A percentile compares a stretch with the other conserved stretches of the same genome.
phyloP scores from a whole-genome alignment of 371 early-diverging fungal species.

The Actinomucor elegans region DNA sequence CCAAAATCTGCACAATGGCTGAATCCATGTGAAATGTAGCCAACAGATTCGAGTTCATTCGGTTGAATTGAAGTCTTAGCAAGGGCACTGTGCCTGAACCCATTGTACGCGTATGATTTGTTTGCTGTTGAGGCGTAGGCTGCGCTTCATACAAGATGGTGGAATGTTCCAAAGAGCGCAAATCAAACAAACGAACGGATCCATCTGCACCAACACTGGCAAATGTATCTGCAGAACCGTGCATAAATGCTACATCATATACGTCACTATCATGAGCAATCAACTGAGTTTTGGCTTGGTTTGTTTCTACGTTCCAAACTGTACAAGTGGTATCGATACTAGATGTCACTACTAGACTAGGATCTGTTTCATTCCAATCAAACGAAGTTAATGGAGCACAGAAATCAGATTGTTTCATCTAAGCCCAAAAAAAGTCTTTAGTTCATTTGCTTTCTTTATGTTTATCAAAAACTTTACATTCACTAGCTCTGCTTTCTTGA shows the following conservation, averaged over 20 bases:
- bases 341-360: slow-evolving; percentile 82
- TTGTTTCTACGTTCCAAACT: slow-evolving; percentile 93
- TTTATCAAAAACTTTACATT: slow-evolving; percentile 53
- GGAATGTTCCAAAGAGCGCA: slow-evolving; percentile 89
- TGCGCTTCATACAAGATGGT: slow-evolving; percentile 97
- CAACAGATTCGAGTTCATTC: slow-evolving; percentile 83
- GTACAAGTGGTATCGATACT: slow-evolving; percentile 98
- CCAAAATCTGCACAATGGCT: slow-evolving; percentile 76
- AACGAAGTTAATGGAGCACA: slow-evolving; percentile 93
- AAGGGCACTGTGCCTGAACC: slow-evolving; percentile 58
- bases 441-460: neutral
- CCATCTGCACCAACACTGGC: slow-evolving; percentile 97
- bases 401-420: slow-evolving; percentile 65
- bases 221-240: slow-evolving; percentile 86
- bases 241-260: slow-evolving; percentile 92
- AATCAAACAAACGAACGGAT: slow-evolving; percentile 94
- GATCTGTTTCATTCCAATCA: slow-evolving; percentile 94
- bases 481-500: slow-evolving; percentile 53
- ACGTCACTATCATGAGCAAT: slow-evolving; percentile 98
- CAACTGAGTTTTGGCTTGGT: slow-evolving; percentile 94
- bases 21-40: slow-evolving; percentile 91
- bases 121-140: slow-evolving; percentile 28
- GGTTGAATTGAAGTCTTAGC: slow-evolving; percentile 86
- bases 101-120: slow-evolving; percentile 1
- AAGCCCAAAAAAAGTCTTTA: neutral